Evolutionary conservation across 2,329 filamentous ascomycete species (phyloP), one percentile per base, ranked within the genome.

Genomic region (Neofusicoccum parvum): DNA sequence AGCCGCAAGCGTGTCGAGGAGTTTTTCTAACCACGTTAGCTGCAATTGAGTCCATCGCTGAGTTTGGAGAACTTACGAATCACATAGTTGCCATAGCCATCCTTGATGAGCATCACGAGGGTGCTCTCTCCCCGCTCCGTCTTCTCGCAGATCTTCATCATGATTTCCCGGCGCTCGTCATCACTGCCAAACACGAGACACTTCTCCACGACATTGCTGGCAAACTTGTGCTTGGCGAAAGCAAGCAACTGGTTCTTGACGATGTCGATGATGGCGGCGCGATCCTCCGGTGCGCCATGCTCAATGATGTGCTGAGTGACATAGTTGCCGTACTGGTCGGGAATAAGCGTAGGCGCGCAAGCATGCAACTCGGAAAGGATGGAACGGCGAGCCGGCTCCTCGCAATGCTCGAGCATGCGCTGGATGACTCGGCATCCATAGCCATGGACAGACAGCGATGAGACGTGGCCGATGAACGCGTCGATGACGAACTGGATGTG

Each of bases 201-300:
- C 78, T 92, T 94, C 79, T 99, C 95, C 0, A 99, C 94, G 2
- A 99, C 94, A 72, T 99, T 98, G 73, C 94, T 97, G 0, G 95
- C 94, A 73, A 92, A 96, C 76, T 99, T 99, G 81, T 98, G 92
- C 81, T 93, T 97, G 32, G 93, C 97, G 71, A 92, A 89, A 1
- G 81, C 80, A 45, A 97, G 79, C 2, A 97, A 81, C 65, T 92
- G 87, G 12, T 83, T 82, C 69, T 89, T 88, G 69, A 98, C 90
- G 53, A 92, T 82, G 32, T 84, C 80, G 65, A 97, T 90, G 72
- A 97, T 90, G 71, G 84, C 87, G 14, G 84, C 83, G 20, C 89
- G 87, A 72, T 97, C 92, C 65, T 90, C 87, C 3, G 86, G 83
- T 60, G 88, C 85, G 27, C 94, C 94, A 68, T 92, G 87, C 67